A percentile compares a stretch with the other conserved stretches of the same genome.
Evolutionary conservation across 176 grass and related monocot genomes (phyloP).

Genomic region (Otatea glauca): DNA sequence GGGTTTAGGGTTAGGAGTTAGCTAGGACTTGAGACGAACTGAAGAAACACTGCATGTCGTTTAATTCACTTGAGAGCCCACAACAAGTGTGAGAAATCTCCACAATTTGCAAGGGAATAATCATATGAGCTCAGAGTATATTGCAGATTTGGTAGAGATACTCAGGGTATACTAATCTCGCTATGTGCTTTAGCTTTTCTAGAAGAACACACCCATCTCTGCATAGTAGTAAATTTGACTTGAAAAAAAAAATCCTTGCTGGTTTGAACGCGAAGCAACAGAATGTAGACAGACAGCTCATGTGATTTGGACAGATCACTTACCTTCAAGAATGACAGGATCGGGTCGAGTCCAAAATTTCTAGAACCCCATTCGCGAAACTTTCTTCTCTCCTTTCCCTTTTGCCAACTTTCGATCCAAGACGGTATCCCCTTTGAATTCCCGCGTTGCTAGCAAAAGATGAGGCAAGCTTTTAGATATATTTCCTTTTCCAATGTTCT

Average conservation of each 20-base stretch:
- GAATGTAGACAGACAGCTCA: slow-evolving; percentile 38
- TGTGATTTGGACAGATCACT: slow-evolving; percentile 44
- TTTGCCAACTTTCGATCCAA: slow-evolving; percentile 25
- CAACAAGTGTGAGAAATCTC: background rate
- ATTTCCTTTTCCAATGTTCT: slow-evolving; percentile 19
- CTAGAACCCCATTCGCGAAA: slow-evolving; percentile 10
- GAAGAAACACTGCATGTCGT: background rate
- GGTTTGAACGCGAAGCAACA: slow-evolving; percentile 8
- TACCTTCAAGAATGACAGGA: slow-evolving; percentile 14
- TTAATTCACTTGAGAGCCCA: background rate
- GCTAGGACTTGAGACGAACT: background rate
- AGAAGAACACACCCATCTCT: background rate
- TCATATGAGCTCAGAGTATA: background rate
- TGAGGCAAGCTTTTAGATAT: slow-evolving; percentile 31
- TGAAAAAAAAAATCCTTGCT: background rate
- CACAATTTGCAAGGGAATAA: background rate
- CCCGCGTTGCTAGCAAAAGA: slow-evolving; percentile 31
- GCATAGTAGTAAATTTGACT: background rate
- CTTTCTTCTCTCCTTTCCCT: background rate
- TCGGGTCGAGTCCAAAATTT: slow-evolving; percentile 16
- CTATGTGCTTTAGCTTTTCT: slow-evolving; percentile 16
- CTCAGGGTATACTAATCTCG: background rate
- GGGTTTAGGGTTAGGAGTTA: background rate
- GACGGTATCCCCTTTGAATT: slow-evolving; percentile 28
- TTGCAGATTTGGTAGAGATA: background rate